Conservation (phyloP, 129 eudicot species). For the Helianthus tuberosus region DNA sequence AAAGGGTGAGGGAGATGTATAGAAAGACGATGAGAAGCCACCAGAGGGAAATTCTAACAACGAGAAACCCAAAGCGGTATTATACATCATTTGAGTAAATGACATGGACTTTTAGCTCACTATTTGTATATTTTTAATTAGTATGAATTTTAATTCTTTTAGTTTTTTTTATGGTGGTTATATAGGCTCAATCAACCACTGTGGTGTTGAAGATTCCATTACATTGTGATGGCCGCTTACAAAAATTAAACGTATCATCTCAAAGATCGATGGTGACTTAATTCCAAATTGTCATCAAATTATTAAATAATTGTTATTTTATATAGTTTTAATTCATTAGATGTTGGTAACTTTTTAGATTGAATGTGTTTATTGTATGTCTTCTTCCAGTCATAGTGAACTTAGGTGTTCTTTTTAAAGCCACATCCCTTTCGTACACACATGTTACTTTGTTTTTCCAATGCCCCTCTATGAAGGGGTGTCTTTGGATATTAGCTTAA, state of each 20-base stretch:
- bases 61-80: conserved; percentile 77
- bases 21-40: conserved; percentile 53
- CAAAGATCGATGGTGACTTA: conserved; percentile 64
- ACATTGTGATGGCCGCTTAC: conserved; percentile 91
- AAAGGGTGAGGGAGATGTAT: conserved; percentile 50
- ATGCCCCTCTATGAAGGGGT: no score
- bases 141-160: not conserved
- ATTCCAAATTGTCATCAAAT: not conserved
- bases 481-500: no score
- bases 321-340: not conserved
- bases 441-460: no score
- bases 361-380: no score
- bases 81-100: not conserved
- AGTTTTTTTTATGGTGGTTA: conserved; percentile 21
- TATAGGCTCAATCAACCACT: conserved; percentile 58
- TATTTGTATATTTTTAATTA: not conserved
- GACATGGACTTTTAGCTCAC: not conserved
- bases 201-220: conserved; percentile 75
- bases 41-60: conserved; percentile 45
- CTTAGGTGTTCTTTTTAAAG: no score
- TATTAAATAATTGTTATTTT: not conserved
- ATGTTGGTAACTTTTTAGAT: no score
- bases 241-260: conserved; percentile 65
- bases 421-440: no score
- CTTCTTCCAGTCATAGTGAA: no score